phyloP scores from a whole-genome alignment of 129 eudicot genomes.

The Chrysanthemum seticuspe region DNA sequence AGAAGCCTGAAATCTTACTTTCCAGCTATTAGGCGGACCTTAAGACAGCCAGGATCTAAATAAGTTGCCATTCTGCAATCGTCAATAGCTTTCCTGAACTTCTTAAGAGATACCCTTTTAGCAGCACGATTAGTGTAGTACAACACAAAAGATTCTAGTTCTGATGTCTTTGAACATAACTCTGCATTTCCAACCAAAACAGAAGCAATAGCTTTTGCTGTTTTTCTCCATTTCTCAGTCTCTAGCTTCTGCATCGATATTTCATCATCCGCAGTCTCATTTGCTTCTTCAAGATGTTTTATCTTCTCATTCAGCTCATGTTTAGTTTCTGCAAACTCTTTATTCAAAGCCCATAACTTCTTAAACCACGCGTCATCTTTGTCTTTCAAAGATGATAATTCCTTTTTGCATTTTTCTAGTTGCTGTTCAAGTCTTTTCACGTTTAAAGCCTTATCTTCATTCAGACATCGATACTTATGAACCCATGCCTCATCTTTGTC shows the following conservation, averaged over 20 bases:
- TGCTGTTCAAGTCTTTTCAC: constrained; percentile 24
- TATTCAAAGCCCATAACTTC: constrained; percentile 27
- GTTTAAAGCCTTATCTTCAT: constrained; percentile 13
- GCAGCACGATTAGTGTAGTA: not conserved
- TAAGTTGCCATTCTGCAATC: constrained; percentile 32
- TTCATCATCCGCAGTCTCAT: constrained; percentile 48
- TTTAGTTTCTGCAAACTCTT: constrained; percentile 48
- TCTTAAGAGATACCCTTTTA: constrained; percentile 29
- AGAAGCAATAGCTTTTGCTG: constrained; percentile 81
- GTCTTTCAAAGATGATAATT: constrained; percentile 24
- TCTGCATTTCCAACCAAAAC: constrained; percentile 43
- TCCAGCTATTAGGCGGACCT: constrained; percentile 29
- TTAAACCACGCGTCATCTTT: constrained; percentile 40
- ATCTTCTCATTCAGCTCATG: constrained; percentile 40
- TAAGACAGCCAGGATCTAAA: constrained; percentile 35
- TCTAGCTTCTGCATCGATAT: constrained; percentile 56
- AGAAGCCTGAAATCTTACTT: constrained; percentile 29
- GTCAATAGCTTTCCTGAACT: constrained; percentile 28
- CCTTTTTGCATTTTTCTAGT: constrained; percentile 19
- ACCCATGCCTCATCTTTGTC: no score
- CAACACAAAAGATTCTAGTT: no score
- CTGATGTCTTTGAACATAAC: no score
- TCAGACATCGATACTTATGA: not conserved
- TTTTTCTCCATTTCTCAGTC: constrained; percentile 83
- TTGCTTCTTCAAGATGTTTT: constrained; percentile 46